phyloP scores from a whole-genome alignment of 1,284 basidiomycete genomes.

The Ustilago sp. region DNA sequence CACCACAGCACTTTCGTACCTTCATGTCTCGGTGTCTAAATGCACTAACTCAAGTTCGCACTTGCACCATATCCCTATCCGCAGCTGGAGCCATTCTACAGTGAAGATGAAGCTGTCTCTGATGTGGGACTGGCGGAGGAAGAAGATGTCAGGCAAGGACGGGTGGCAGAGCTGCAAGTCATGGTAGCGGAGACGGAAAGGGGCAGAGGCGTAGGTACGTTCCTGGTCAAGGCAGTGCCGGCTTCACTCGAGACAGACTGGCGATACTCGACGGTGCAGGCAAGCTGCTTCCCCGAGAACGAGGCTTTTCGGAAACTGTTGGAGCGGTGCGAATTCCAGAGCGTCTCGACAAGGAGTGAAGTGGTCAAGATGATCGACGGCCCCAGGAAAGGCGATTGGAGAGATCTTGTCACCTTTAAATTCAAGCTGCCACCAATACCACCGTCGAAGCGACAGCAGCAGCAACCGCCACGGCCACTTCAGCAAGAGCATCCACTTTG shows the following conservation, averaged over 20 bases:
- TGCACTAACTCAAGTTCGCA: too few species aligned
- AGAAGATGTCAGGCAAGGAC: slow-evolving; percentile 18
- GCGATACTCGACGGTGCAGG: slow-evolving; percentile 34
- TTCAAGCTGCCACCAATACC: slow-evolving; percentile 19
- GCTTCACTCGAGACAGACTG: slow-evolving; percentile 19
- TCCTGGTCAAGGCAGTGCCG: slow-evolving; percentile 28
- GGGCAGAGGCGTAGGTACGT: slow-evolving; percentile 16
- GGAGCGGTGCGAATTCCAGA: slow-evolving; percentile 14
- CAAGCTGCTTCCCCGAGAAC: slow-evolving; percentile 38
- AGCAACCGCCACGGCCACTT: slow-evolving; percentile 6
- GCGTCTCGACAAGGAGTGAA: not conserved
- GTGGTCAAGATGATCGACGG: slow-evolving; percentile 44
- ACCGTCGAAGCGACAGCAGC: not conserved
- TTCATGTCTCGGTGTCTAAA: too few species aligned
- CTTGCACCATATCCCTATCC: slow-evolving; percentile 11
- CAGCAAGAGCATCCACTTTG: not conserved
- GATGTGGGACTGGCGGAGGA: not conserved
- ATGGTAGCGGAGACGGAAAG: slow-evolving; percentile 44
- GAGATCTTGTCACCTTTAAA: slow-evolving; percentile 33
- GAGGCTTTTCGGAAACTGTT: slow-evolving; percentile 21
- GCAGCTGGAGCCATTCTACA: slow-evolving; percentile 7
- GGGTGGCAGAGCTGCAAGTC: slow-evolving; percentile 28
- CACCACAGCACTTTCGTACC: too few species aligned
- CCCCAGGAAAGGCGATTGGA: slow-evolving; percentile 25
- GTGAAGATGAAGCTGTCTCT: slow-evolving; percentile 12